Conservation (phyloP, 106 monocot species). For the Dioscorea dumetorum region DNA sequence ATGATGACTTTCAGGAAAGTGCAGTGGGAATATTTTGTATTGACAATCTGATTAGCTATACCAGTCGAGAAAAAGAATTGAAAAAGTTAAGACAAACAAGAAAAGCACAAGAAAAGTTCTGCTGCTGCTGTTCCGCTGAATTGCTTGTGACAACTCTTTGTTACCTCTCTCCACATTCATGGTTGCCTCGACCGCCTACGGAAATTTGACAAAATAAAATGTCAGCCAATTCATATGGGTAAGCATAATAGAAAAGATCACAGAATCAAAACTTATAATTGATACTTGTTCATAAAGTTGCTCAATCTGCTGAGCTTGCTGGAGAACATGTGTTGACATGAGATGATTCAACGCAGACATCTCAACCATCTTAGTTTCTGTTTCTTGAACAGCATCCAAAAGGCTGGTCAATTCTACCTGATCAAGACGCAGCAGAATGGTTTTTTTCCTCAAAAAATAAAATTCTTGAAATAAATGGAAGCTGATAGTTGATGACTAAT, state of each 20-base stretch:
- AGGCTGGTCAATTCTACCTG: constrained; percentile 78
- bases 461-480: neutral
- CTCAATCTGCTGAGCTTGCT: constrained; percentile 93
- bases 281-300: constrained; percentile 78
- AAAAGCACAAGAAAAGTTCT: constrained; percentile 89
- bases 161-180: constrained; percentile 85
- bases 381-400: constrained; percentile 94
- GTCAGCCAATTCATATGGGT: neutral
- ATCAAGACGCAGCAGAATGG: neutral
- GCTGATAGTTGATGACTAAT: neutral
- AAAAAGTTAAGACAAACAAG: constrained; percentile 83
- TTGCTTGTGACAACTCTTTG: constrained; percentile 79
- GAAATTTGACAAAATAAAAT: neutral
- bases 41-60: constrained; percentile 32
- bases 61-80: constrained; percentile 91
- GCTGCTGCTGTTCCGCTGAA: constrained; percentile 75
- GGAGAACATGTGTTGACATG: constrained; percentile 93
- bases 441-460: neutral
- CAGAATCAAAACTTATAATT: neutral
- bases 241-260: neutral
- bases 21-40: too few relatives aligned
- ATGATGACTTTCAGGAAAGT: too few relatives aligned
- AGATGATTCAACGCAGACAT: constrained; percentile 95
- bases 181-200: constrained; percentile 62
- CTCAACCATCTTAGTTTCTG: constrained; percentile 94